Evolutionary conservation across 2,329 filamentous ascomycete species (phyloP).

Genomic region (Fusarium sacchari): DNA sequence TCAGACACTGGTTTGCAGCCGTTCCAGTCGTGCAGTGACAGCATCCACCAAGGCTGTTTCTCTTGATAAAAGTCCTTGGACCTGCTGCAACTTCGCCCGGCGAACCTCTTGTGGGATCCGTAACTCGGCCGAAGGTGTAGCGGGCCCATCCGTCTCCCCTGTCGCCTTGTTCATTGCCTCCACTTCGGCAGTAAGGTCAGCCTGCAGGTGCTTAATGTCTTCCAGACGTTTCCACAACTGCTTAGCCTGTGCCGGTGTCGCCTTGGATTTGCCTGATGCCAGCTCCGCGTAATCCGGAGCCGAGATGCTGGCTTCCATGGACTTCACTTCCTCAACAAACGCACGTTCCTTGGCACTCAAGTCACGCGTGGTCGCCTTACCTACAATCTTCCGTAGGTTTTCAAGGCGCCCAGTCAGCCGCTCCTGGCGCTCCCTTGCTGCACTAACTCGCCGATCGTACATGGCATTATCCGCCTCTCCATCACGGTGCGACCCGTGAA

Average conservation of each 20-base stretch:
- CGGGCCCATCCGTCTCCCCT: conserved; percentile 40
- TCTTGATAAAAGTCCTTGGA: conserved; percentile 70
- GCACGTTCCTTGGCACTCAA: conserved; percentile 58
- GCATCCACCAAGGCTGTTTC: conserved; percentile 76
- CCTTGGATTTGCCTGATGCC: conserved; percentile 49
- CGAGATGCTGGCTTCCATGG: conserved; percentile 64
- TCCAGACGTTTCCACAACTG: conserved; percentile 67
- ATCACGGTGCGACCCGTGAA: conserved; percentile 60
- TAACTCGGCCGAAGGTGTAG: conserved; percentile 53
- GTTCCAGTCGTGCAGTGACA: conserved; percentile 70
- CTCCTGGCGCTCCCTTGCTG: conserved; percentile 65
- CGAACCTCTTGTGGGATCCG: conserved; percentile 69
- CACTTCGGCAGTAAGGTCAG: conserved; percentile 63
- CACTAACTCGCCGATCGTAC: conserved; percentile 67
- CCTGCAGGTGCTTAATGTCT: conserved; percentile 63
- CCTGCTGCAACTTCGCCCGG: conserved; percentile 70
- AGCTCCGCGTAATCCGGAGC: conserved; percentile 46
- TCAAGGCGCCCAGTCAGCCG: conserved; percentile 70
- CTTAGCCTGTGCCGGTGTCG: conserved; percentile 48
- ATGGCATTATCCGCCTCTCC: conserved; percentile 64
- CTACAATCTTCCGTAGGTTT: conserved; percentile 58
- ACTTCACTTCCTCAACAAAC: conserved; percentile 58
- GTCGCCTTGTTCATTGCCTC: conserved; percentile 53
- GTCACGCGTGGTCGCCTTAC: conserved; percentile 55
- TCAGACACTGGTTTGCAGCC: conserved; percentile 54